phyloP scores from a whole-genome alignment of 768 basidiomycete species.

The Termitomyces sp. region DNA sequence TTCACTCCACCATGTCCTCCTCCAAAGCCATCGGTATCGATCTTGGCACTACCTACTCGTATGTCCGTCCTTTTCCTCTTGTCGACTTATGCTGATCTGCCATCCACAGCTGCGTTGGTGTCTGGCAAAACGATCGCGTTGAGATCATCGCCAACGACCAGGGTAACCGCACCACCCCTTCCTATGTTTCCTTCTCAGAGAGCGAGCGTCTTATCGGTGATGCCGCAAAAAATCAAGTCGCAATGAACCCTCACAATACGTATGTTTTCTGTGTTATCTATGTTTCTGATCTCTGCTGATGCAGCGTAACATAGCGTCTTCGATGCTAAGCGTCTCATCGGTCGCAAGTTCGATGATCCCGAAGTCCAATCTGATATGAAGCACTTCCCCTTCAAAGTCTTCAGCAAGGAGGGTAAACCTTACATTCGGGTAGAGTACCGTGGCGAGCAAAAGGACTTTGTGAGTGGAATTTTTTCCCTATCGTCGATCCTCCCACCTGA shows the following conservation, averaged over 20 bases:
- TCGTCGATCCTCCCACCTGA: constrained; percentile 20
- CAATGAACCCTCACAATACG: constrained; percentile 97
- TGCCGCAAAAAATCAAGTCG: constrained; percentile 98
- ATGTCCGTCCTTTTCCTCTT: constrained; percentile 29
- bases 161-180: constrained; percentile 94
- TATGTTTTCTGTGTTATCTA: constrained; percentile 27
- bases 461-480: constrained; percentile 34
- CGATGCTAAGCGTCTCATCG: constrained; percentile 97
- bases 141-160: constrained; percentile 98
- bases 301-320: constrained; percentile 63
- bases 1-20: constrained; percentile 42
- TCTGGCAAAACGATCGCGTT: constrained; percentile 99
- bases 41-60: constrained; percentile 93
- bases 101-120: constrained; percentile 85
- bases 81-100: constrained; percentile 8
- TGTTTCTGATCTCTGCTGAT: constrained; percentile 5
- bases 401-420: constrained; percentile 86
- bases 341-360: constrained; percentile 82
- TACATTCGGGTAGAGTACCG: constrained; percentile 90
- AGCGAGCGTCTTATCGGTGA: constrained; percentile 97
- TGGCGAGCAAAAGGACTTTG: constrained; percentile 92
- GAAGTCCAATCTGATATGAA: constrained; percentile 84
- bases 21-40: constrained; percentile 90
- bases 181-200: constrained; percentile 94
- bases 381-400: constrained; percentile 94